Percentiles rank a stretch among this genome's conserved stretches.
phyloP scores from a whole-genome alignment of 768 basidiomycete genomes.

The Xerocomellus amylosporus region DNA sequence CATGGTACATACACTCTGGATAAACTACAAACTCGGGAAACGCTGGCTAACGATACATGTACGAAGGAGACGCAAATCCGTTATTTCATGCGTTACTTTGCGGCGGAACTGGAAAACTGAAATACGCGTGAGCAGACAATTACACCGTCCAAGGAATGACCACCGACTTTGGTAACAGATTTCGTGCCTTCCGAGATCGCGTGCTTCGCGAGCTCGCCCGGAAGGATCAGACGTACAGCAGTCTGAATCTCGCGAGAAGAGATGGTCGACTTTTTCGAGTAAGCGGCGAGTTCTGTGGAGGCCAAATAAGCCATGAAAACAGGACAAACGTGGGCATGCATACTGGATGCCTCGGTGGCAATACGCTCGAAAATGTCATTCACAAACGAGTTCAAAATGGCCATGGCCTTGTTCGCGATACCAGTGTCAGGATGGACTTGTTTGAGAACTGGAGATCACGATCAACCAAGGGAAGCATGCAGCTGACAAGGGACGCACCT shows the following conservation, averaged over 20 bases:
- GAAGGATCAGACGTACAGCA: slow-evolving; percentile 92
- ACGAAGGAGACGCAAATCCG: background rate
- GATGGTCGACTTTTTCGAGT: slow-evolving; percentile 98
- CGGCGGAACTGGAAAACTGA: slow-evolving; percentile 70
- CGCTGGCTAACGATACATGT: slow-evolving; percentile 27
- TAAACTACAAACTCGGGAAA: slow-evolving; percentile 24
- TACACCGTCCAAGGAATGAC: background rate
- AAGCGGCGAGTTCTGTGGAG: slow-evolving; percentile 83
- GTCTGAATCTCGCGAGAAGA: slow-evolving; percentile 99
- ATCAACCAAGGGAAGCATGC: background rate
- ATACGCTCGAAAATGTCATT: slow-evolving; percentile 96
- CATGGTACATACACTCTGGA: slow-evolving; percentile 14
- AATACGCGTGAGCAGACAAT: slow-evolving; percentile 12
- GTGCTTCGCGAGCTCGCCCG: slow-evolving; percentile 87
- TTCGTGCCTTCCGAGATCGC: slow-evolving; percentile 84
- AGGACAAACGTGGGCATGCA: slow-evolving; percentile 18
- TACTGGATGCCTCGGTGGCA: slow-evolving; percentile 86
- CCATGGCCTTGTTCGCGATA: slow-evolving; percentile 99
- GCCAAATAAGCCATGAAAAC: background rate
- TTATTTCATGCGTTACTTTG: slow-evolving; percentile 47
- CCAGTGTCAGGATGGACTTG: slow-evolving; percentile 99
- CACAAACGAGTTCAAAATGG: slow-evolving; percentile 93
- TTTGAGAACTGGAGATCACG: slow-evolving; percentile 66
- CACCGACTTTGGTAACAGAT: slow-evolving; percentile 79
- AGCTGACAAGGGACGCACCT: slow-evolving; percentile 42